Base-by-base conservation (phyloP, 306 rosid species). In the Psophocarpus tetragonolobus region DNA sequence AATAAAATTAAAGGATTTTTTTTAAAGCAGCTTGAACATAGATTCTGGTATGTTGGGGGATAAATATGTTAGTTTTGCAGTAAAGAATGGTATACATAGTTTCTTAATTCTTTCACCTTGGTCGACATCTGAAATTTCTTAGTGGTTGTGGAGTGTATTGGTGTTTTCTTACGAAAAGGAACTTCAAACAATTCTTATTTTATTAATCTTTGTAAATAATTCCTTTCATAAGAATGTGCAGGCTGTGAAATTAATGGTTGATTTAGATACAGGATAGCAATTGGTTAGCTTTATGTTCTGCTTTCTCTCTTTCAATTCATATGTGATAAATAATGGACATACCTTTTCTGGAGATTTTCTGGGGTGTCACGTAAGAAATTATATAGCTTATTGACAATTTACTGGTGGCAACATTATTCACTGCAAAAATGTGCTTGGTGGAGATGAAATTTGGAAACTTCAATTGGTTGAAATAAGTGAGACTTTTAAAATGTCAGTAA, bases 271-370 rank as follows among this genome's bases (percentile, higher is more conserved):
- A 12, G 75, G 47, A 48, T 44, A 30, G 20, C 56, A 41, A 62
- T 71, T 65, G 47, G 14, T 54, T 77, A 53, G 82, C 48, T 62
- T 58, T 76, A 62, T 82, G 38, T 27, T 35, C n/a, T 68, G 73
- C 50, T 35, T 60, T 69, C 71, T 3, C 45, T 41, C 30, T 53
- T 71, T 63, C 29, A 21, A 30, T 30, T 71, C 6, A 3, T 20
- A 20, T 63, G 20, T 64, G 8, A 11, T 51, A 11, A n/a, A n/a
- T 68, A 45, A 29, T 26, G 60, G 42, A 61, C 33, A 8, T 7
- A 12, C 23, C 18, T 53, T 63, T 30, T 18, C 18, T 8, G 44
- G 27, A 61, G 66, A 68, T 29, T 67, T 48, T 53, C 24, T 45
- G 53, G 29, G 39, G 15, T 66, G n/a, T 63, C 39, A 35, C 39